Percentiles rank a stretch among this genome's conserved stretches.
These are phyloP conservation scores for Acanthamoeba healyi DNA, from an alignment of 208 protist species.

Conservation along the genomic window DNA sequence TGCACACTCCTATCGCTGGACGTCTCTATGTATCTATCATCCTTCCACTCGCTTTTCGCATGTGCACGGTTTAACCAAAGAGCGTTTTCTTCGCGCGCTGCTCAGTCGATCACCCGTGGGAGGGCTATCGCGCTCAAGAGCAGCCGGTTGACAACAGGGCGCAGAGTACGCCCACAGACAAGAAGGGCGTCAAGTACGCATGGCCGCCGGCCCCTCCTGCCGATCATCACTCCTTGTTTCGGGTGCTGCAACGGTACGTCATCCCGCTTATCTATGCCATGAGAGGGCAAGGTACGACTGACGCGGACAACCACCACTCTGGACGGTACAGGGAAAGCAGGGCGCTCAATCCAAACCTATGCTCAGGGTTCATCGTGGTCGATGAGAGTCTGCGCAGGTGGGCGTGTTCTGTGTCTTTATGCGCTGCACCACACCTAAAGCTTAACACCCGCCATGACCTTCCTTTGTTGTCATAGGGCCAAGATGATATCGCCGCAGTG, in stretches of 20 bases:
- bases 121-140: background rate
- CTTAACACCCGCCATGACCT: background rate
- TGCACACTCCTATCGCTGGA: background rate
- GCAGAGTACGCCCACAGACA: background rate
- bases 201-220: background rate
- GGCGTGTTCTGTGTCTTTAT: background rate
- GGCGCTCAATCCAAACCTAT: background rate
- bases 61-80: too few relatives aligned
- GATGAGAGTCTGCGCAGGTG: background rate
- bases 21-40: background rate
- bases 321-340: background rate
- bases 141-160: background rate
- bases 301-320: too few relatives aligned
- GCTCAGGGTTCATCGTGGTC: background rate
- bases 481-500: background rate
- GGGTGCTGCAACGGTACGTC: background rate
- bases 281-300: too few relatives aligned
- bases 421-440: background rate
- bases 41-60: background rate
- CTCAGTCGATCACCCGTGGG: constrained; percentile 12
- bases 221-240: background rate
- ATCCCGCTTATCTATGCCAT: background rate
- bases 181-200: background rate
- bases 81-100: background rate
- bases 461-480: background rate